Conservation (phyloP, 176 grass and related monocot genomes). For the Oryza glaberrima region DNA sequence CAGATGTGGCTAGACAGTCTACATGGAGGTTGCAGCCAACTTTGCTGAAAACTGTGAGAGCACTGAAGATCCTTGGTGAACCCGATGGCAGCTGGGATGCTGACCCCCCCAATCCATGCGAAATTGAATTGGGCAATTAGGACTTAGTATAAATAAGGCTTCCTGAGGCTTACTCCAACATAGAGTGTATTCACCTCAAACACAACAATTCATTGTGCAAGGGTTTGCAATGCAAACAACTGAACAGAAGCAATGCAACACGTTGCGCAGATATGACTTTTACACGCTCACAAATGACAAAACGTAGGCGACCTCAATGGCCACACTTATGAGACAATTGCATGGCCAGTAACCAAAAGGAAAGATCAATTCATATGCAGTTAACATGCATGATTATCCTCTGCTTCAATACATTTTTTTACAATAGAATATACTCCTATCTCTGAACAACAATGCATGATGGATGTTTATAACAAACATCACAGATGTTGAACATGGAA, state of each 20-base stretch:
- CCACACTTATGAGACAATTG: no score
- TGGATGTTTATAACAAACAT: background rate
- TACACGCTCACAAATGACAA: no score
- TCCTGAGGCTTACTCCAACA: background rate
- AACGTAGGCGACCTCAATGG: no score
- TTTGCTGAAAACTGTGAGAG: background rate
- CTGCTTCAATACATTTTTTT: background rate
- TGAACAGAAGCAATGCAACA: conserved; percentile 30
- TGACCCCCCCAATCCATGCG: background rate
- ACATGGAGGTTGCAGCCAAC: background rate
- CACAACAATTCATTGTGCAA: background rate
- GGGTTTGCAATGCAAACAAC: background rate
- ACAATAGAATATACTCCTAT: no score
- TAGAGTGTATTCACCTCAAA: conserved; percentile 42
- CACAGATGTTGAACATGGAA: background rate
- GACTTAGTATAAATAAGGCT: no score
- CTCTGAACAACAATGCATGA: background rate
- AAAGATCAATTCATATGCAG: background rate
- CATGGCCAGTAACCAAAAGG: background rate
- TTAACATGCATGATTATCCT: background rate
- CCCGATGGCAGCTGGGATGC: background rate
- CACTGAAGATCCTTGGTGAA: background rate
- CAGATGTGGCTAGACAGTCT: background rate
- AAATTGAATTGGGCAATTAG: background rate
- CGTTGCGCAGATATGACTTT: no score